Evolutionary conservation across 139 green algal species (phyloP), one percentile per base, ranked within the genome.

Genomic region (Auxenochlorella pyrenoidosa): DNA sequence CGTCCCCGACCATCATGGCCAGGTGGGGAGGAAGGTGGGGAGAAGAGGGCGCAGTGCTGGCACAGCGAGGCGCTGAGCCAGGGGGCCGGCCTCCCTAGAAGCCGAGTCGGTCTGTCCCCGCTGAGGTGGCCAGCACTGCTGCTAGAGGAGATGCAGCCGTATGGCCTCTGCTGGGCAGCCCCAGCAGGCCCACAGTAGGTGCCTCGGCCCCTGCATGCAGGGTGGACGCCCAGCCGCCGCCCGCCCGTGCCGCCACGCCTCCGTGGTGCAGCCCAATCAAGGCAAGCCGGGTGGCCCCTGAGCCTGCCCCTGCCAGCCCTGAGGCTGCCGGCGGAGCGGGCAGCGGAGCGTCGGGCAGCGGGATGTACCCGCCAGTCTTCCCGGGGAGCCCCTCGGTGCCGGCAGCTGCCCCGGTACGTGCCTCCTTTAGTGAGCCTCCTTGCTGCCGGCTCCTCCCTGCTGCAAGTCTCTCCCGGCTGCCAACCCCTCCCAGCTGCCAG

Each of bases 1-100:
- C 43, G 10, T 75, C 80, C 2, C 80, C 80, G 38, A 43, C 80
- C 59, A 59, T 75, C 80, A 76, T 85, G 63, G 80, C 80, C 38
- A 75, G 63, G 80, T 85, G 80, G 30, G 80, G 0, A 26, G 24
- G 12, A 4, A n/a, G 60, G 60, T 32, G 26, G 60, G 4, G 10
- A 32, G 4, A 28, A n/a, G n/a, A n/a, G n/a, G n/a, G n/a, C n/a
- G n/a, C n/a, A n/a, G n/a, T n/a, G n/a, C n/a, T n/a, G n/a, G n/a
- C n/a, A n/a, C n/a, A n/a, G n/a, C n/a, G n/a, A n/a, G n/a, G n/a
- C n/a, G n/a, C n/a, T 32, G 24, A 70, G 24, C 15, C n/a, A 24
- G 16, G n/a, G 36, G 68, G 68, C 68, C n/a, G 5, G 3, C 68
- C 10, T 54, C 47, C 10, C 47, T 54, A 24, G 22, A 10, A 19